phyloP scores from a whole-genome alignment of 306 rosid species.

The apple (Malus domestica) region DNA sequence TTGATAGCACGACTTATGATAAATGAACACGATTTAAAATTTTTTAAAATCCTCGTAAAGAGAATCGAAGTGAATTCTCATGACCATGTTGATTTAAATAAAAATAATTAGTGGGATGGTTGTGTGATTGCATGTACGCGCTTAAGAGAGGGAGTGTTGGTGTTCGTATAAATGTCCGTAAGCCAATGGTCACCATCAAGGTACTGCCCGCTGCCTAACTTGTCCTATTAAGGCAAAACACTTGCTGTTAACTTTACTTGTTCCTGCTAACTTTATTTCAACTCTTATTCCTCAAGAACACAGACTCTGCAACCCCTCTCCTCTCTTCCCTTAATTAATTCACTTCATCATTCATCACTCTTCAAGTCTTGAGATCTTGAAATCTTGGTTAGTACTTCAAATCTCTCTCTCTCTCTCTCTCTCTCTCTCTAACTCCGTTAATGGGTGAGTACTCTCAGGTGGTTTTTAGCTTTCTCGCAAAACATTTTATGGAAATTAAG shows the following conservation, averaged over 20 bases:
- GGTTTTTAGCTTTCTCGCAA: not conserved
- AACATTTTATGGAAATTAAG: too few species aligned
- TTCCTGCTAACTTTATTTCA: constrained; percentile 2
- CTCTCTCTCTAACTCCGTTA: constrained; percentile 4
- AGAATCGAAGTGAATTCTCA: too few species aligned
- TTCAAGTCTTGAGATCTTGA: not conserved
- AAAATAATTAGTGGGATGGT: not conserved
- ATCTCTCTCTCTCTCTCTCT: not conserved
- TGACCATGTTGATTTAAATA: not conserved
- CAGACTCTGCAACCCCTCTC: not conserved
- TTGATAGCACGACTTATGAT: fast-evolving
- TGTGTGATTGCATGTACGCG: not conserved
- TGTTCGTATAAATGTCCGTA: not conserved
- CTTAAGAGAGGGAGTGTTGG: not conserved
- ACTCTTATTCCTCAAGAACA: constrained; percentile 19
- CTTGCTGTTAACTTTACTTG: constrained; percentile 10
- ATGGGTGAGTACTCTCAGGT: constrained; percentile 3
- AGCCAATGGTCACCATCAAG: constrained; percentile 43
- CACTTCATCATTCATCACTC: not conserved
- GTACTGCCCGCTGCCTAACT: constrained; percentile 62
- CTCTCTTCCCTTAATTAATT: not conserved
- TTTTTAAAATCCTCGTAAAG: fast-evolving
- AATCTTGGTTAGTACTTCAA: not conserved
- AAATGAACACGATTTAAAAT: fast-evolving
- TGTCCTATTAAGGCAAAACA: constrained; percentile 59